phyloP scores from a whole-genome alignment of 108 stramenopile genomes.

The Cyclotella choctawhatcheeana region DNA sequence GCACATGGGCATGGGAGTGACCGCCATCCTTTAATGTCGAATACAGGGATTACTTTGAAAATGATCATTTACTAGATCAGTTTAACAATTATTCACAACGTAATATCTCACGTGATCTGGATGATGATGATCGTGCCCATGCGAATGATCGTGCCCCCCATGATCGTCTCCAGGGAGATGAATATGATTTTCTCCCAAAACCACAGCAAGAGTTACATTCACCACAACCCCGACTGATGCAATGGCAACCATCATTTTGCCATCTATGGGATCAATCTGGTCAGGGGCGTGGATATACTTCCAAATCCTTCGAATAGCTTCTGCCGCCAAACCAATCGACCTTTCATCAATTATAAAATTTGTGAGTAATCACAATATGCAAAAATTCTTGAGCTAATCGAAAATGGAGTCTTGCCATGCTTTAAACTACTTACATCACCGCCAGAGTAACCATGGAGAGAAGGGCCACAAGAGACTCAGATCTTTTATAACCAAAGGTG shows the following conservation, averaged over 20 bases:
- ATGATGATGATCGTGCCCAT: conserved; percentile 29
- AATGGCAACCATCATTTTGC: conserved; percentile 84
- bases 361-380: no score
- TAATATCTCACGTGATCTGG: conserved; percentile 6
- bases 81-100: neutral
- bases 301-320: conserved; percentile 76
- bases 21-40: no score
- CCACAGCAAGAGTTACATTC: conserved; percentile 85
- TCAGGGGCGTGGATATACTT: conserved; percentile 26
- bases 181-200: conserved; percentile 83
- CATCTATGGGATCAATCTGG: conserved; percentile 73
- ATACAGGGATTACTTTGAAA: no score
- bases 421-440: no score
- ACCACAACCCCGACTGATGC: conserved; percentile 91
- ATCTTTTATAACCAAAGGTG: conserved; percentile 92
- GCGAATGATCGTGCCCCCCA: conserved; percentile 48
- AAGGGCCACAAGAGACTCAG: conserved; percentile 91
- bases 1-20: no score
- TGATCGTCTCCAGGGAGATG: conserved; percentile 69
- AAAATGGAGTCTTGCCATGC: no score
- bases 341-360: no score
- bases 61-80: neutral
- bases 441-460: conserved; percentile 81
- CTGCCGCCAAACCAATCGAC: conserved; percentile 71
- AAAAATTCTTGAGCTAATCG: no score